phyloP scores from a whole-genome alignment of 1,139 yeast species.

The Scheffersomyces insectosa region DNA sequence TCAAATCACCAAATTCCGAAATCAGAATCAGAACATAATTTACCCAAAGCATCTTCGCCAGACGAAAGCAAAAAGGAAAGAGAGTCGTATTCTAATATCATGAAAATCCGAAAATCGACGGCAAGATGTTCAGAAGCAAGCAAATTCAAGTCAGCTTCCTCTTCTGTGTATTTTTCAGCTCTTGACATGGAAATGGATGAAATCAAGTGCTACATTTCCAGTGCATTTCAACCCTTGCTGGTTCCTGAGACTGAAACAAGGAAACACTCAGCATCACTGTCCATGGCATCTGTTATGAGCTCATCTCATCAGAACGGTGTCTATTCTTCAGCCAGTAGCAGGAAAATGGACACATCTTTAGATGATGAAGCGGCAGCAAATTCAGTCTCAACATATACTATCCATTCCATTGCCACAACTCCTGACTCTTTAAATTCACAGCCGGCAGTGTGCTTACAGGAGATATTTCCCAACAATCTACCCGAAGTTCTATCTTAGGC shows the following conservation, averaged over 20 bases:
- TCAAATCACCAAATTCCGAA: background rate
- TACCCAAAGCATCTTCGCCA: background rate
- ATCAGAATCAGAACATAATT: background rate
- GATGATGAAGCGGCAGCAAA: background rate
- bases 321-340: background rate
- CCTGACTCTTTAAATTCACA: constrained; percentile 13
- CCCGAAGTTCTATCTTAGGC: too few relatives aligned
- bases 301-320: constrained; percentile 9
- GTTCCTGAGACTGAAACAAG: constrained; percentile 4
- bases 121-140: background rate
- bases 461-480: too few relatives aligned
- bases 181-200: constrained; percentile 4
- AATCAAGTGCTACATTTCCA: background rate
- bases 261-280: constrained; percentile 18
- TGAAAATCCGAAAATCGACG: background rate
- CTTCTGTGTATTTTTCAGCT: constrained; percentile 17
- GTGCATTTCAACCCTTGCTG: background rate
- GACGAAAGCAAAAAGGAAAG: background rate
- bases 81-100: background rate
- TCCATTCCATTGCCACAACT: constrained; percentile 16
- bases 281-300: constrained; percentile 24
- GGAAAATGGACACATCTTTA: background rate
- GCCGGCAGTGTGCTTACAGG: too few relatives aligned
- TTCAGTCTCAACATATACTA: constrained; percentile 7
- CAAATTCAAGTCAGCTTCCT: constrained; percentile 6